Base-by-base conservation (phyloP, 331 rosid species). In the Erythrophleum ivorense region DNA sequence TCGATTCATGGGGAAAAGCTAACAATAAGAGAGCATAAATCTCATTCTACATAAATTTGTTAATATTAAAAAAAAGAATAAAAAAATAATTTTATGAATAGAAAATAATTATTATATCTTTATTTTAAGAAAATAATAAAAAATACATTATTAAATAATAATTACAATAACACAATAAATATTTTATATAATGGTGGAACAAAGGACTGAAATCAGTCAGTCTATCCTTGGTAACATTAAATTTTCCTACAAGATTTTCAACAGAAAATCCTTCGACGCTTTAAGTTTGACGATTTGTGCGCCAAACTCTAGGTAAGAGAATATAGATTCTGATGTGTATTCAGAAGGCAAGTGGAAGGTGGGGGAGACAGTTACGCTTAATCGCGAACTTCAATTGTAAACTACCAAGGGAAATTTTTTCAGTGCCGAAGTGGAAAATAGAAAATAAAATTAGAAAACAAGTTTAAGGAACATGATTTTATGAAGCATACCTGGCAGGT, bases 401-500 rank as follows among this genome's bases (percentile, higher is more conserved):
- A 36, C 24, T 48, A 54, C 9, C 19, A 64, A 11, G 34, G 43
- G 45, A 64, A 65, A 16, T 2, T 31, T 15, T 64, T 14, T 41
- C 9, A 33, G 4, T 15, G 52, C 15, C 11, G 0, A 9, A 46
- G 69, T 29, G 53, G 9, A 55, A 48, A 53, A 24, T 1, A 11
- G 5, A 16, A 12, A 33, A n/a, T 36, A 16, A 33, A 19, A 50
- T 60, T 14, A 19, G 40, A 73, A 36, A 67, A 50, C 38, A 50
- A 81, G 59, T 59, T 31, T 2, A 41, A 60, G 73, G 29, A 54
- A 18, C 40, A 33, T 3, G 65, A 55, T 43, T 46, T 34, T n/a
- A 34, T 31, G 3, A 52, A 38, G 43, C 52, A 53, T 81, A 94
- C 98, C 98, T 94, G 97, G 82, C 29, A 59, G 49, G 98, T 92